phyloP scores from a whole-genome alignment of 2,329 filamentous ascomycete genomes.

The Byssothecium circinans region DNA sequence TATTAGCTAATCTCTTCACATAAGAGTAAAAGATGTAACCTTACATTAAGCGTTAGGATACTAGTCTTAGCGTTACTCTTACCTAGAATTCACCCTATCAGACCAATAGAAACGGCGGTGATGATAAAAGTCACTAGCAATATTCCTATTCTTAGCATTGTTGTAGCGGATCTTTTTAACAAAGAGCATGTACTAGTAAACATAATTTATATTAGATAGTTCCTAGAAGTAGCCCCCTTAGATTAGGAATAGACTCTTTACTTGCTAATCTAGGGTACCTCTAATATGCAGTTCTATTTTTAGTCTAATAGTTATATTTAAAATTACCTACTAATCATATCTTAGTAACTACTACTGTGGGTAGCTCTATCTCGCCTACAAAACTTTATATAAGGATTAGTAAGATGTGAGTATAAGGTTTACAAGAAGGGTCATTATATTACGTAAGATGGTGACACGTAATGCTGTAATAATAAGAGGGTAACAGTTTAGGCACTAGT shows the following conservation, averaged over 20 bases:
- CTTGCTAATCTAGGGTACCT: constrained; percentile 1
- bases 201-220: constrained; percentile 6
- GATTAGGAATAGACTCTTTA: constrained; percentile 4
- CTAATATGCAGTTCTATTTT: constrained; percentile 2
- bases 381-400: not conserved
- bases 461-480: constrained; percentile 1
- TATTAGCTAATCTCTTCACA: constrained; percentile 5
- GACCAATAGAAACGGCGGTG: constrained; percentile 4
- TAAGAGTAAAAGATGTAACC: constrained; percentile 3
- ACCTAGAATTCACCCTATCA: constrained; percentile 4
- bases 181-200: not conserved
- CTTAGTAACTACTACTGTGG: not conserved
- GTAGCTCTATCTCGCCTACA: not conserved
- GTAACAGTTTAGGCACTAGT: constrained; percentile 7
- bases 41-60: constrained; percentile 1
- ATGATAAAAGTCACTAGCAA: constrained; percentile 5
- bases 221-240: constrained; percentile 2
- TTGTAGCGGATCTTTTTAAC: constrained; percentile 1
- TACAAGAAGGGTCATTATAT: constrained; percentile 4
- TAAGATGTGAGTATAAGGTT: constrained; percentile 3
- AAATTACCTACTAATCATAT: not conserved
- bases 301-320: constrained; percentile 2
- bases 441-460: constrained; percentile 5
- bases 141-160: constrained; percentile 5
- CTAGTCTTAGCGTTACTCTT: constrained; percentile 4